These are phyloP conservation scores for Imleria badia DNA, from an alignment of 768 basidiomycete species.

Conservation along the genomic window DNA sequence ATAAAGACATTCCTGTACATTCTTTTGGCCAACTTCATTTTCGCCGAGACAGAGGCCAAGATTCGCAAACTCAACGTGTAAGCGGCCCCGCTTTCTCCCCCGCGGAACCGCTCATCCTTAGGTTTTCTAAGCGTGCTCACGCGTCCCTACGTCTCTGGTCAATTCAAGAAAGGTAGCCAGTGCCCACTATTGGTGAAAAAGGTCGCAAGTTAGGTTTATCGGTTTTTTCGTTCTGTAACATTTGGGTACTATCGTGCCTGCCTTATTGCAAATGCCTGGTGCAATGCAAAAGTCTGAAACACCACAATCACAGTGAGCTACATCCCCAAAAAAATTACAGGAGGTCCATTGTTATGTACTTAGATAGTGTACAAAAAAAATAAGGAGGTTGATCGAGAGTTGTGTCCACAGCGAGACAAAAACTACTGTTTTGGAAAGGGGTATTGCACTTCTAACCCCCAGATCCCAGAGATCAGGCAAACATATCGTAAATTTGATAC, in stretches of 20 bases:
- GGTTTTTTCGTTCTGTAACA: background rate
- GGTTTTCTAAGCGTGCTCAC: slow-evolving; percentile 52
- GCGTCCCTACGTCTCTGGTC: slow-evolving; percentile 57
- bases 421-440: no score
- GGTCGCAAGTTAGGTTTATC: slow-evolving; percentile 13
- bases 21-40: slow-evolving; percentile 66
- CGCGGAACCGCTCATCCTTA: background rate
- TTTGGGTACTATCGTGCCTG: background rate
- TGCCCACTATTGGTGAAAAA: slow-evolving; percentile 56
- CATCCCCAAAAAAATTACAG: no score
- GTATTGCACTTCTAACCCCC: no score
- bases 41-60: slow-evolving; percentile 48
- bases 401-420: no score
- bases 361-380: no score
- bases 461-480: no score
- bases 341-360: no score
- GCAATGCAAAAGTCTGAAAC: no score
- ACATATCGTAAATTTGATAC: no score
- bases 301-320: no score
- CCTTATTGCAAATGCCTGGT: no score
- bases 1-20: slow-evolving; percentile 76
- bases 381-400: no score
- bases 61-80: slow-evolving; percentile 65
- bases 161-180: slow-evolving; percentile 58
- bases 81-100: slow-evolving; percentile 21